These are phyloP conservation scores for Ramichloridium luteum DNA, from an alignment of 2,329 filamentous ascomycete genomes.

Conservation along the genomic window DNA sequence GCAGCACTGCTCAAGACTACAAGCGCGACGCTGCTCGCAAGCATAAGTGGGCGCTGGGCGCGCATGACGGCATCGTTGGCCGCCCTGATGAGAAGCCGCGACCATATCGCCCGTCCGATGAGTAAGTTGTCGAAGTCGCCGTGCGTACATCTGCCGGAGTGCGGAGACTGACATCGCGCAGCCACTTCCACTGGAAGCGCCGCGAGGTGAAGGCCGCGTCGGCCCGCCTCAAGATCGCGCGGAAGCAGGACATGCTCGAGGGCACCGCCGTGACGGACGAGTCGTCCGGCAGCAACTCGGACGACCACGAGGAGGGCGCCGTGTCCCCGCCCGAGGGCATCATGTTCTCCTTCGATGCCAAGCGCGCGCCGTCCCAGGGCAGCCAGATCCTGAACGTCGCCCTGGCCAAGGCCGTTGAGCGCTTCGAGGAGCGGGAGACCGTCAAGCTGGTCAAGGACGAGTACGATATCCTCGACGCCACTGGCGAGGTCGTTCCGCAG, in stretches of 20 bases:
- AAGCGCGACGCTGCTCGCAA: slow-evolving; percentile 39
- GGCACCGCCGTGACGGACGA: slow-evolving; percentile 22
- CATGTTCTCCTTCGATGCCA: slow-evolving; percentile 43
- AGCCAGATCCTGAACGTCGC: slow-evolving; percentile 46
- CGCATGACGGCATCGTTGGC: slow-evolving; percentile 17
- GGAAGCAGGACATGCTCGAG: slow-evolving; percentile 34
- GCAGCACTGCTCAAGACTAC: slow-evolving; percentile 41
- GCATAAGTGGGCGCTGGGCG: slow-evolving; percentile 40
- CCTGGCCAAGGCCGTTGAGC: slow-evolving; percentile 45
- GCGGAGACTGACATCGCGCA: slow-evolving; percentile 10
- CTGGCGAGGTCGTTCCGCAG: slow-evolving; percentile 21
- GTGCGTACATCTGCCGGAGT: background rate
- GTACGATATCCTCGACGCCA: slow-evolving; percentile 42
- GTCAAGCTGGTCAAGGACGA: slow-evolving; percentile 49
- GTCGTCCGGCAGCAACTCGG: slow-evolving; percentile 34
- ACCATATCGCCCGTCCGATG: slow-evolving; percentile 23
- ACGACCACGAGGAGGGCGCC: slow-evolving; percentile 32
- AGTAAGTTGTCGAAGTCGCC: slow-evolving; percentile 15
- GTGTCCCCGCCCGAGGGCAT: slow-evolving; percentile 35
- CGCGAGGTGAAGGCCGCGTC: slow-evolving; percentile 19
- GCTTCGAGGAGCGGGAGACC: slow-evolving; percentile 47
- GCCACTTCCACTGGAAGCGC: slow-evolving; percentile 18
- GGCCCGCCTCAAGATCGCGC: slow-evolving; percentile 22
- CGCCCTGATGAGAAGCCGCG: slow-evolving; percentile 21
- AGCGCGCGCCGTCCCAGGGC: slow-evolving; percentile 38